phyloP scores from a whole-genome alignment of 2,329 filamentous ascomycete species.

The Aspergillus oerlinghausenensis region DNA sequence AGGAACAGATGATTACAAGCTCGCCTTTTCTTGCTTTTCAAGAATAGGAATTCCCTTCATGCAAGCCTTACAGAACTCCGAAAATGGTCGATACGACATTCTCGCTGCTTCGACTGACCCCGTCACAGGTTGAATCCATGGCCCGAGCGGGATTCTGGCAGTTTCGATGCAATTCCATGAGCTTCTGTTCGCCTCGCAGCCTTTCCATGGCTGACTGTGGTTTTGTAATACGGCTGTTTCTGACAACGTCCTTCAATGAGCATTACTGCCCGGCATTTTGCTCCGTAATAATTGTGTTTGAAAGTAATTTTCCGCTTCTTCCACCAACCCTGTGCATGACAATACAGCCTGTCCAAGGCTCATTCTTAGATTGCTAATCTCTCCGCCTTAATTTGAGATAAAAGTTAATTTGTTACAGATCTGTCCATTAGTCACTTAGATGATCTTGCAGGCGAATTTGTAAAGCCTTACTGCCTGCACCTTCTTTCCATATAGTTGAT shows the following conservation, averaged over 20 bases:
- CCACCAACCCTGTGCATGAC: background rate
- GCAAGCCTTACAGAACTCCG: background rate
- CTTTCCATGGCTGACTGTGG: conserved; percentile 19
- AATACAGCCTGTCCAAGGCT: no score
- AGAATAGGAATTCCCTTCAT: background rate
- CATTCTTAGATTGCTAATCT: background rate
- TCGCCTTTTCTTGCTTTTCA: conserved; percentile 6
- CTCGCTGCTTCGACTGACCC: conserved; percentile 13
- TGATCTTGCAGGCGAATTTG: background rate
- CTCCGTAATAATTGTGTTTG: background rate
- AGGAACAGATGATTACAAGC: background rate
- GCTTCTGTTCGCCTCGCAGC: conserved; percentile 29
- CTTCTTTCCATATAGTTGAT: background rate
- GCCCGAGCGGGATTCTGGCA: conserved; percentile 25
- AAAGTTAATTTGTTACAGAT: background rate
- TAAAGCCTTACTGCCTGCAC: background rate
- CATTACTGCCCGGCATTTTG: background rate
- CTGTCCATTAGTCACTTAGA: background rate
- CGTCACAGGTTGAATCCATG: conserved; percentile 15
- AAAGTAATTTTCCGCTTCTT: background rate
- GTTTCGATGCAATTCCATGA: conserved; percentile 24
- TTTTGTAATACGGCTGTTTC: conserved; percentile 3
- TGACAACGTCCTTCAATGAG: background rate
- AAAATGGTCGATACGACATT: conserved; percentile 3
- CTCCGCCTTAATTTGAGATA: background rate